phyloP scores from a whole-genome alignment of 495 filamentous ascomycete genomes.

The Neurospora sp. region DNA sequence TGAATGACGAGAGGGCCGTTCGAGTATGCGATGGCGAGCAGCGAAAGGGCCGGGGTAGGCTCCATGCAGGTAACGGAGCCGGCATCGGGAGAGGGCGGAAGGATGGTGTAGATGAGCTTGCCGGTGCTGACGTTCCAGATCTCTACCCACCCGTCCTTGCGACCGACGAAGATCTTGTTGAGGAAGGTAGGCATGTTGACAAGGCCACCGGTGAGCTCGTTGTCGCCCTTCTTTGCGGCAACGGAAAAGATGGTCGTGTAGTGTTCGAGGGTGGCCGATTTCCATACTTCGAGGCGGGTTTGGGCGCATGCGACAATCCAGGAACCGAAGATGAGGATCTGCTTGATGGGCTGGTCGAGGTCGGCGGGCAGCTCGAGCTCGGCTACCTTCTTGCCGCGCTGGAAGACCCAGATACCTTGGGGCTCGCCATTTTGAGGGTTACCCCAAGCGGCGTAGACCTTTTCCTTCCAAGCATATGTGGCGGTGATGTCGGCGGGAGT shows the following conservation, averaged over 20 bases:
- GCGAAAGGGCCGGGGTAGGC: constrained; percentile 68
- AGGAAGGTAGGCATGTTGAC: constrained; percentile 84
- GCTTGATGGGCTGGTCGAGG: constrained; percentile 56
- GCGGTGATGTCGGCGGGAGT: constrained; percentile 80
- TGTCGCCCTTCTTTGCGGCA: constrained; percentile 35
- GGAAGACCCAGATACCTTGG: constrained; percentile 85
- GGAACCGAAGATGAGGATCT: constrained; percentile 74
- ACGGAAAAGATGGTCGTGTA: constrained; percentile 67
- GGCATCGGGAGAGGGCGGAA: constrained; percentile 52
- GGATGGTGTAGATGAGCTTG: constrained; percentile 76
- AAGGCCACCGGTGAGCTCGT: constrained; percentile 59
- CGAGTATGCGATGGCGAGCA: constrained; percentile 82
- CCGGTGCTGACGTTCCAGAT: constrained; percentile 95
- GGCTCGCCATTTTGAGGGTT: constrained; percentile 35
- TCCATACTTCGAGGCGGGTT: constrained; percentile 80
- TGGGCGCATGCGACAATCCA: constrained; percentile 80
- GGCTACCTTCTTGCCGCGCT: constrained; percentile 77
- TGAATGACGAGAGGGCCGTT: constrained; percentile 68
- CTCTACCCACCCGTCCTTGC: constrained; percentile 79
- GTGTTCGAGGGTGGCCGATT: constrained; percentile 69
- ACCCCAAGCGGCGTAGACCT: constrained; percentile 79
- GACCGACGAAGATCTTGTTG: constrained; percentile 88
- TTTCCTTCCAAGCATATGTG: constrained; percentile 78
- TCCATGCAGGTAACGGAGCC: constrained; percentile 76
- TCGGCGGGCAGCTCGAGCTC: constrained; percentile 56